Percentiles rank a stretch among this genome's conserved stretches.
phyloP scores from a whole-genome alignment of 768 basidiomycete genomes.

The Cyclocybe cylindracea region DNA sequence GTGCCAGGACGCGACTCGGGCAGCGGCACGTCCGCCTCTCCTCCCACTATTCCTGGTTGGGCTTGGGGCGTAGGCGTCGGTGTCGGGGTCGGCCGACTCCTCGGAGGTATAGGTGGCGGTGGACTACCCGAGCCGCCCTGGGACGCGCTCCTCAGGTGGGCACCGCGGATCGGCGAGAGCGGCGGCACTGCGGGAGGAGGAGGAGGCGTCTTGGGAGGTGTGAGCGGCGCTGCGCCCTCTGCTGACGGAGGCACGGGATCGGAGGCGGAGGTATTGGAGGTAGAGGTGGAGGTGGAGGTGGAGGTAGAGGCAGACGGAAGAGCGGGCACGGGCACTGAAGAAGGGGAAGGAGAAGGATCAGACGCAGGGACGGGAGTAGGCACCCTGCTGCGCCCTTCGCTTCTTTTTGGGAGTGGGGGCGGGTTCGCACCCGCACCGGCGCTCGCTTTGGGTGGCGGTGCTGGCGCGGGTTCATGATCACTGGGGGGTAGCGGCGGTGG shows the following conservation, averaged over 20 bases:
- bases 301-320: not conserved
- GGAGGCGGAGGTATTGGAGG: too few relatives aligned
- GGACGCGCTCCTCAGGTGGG: conserved; percentile 3
- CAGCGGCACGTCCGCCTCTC: conserved; percentile 32
- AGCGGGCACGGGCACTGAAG: conserved; percentile 3
- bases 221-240: not conserved
- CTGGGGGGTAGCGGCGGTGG: conserved; percentile 1
- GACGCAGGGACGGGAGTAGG: conserved; percentile 7
- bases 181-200: conserved; percentile 6
- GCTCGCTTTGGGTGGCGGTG: too few relatives aligned
- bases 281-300: too few relatives aligned
- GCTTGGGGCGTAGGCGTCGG: conserved; percentile 26
- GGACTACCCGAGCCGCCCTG: too few relatives aligned
- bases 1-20: conserved; percentile 43
- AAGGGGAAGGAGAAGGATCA: conserved; percentile 1
- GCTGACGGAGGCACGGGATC: not conserved
- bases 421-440: too few relatives aligned
- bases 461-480: not conserved
- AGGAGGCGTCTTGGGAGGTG: conserved; percentile 6
- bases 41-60: too few relatives aligned
- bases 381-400: conserved; percentile 32
- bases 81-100: not conserved
- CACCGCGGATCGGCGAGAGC: conserved; percentile 3
- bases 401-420: conserved; percentile 56
- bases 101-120: conserved; percentile 5